Base-by-base conservation (phyloP, 495 filamentous ascomycete species). In the Pseudevernia furfuracea region DNA sequence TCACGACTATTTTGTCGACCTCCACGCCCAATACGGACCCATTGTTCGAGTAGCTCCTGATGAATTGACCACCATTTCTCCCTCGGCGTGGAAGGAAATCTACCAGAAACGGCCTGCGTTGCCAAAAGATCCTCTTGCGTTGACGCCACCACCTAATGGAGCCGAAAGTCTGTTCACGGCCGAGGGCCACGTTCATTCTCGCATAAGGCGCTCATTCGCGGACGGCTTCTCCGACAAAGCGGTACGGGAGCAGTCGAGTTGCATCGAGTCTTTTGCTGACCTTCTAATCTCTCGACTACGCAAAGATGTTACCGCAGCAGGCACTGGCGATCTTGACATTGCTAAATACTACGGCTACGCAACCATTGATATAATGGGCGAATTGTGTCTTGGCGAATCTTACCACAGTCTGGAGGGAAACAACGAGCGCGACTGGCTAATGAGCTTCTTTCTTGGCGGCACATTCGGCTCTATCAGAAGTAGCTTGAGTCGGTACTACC, bases 21-120 rank as follows among this genome's bases (percentile, higher is more conserved):
- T 70, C 10, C 75, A 78, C 48, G 66, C 71, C 6, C 75, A 76
- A 52, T 83, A 82, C 65, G 80, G 79, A 0, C 69, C 75, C 17
- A 68, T 83, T 21, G 72, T 82, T 55, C 77, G 83, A 32, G 73
- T 82, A 56, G 78, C 78, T 17, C 83, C 82, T 15, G 76, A 80
- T 37, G 78, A 82, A n/a, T 74, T 65, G 3, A 68, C 65, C 6
- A 70, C 55, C 23, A 64, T 67, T 17, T 1, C 25, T 11, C 30
- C 57, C 11, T 23, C 34, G 0, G 68, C 65, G 0, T 65, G 61
- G 65, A 65, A 66, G 25, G 62, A 41, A 30, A 65, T 70, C 7
- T 65, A 67, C 28, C 21, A 30, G 10, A 23, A 3, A 11, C 10
- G 36, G 2, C 44, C 57, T 1, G 10, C 11, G 21, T 0, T 55